Base-by-base conservation (phyloP, 768 basidiomycete species). In the Mycena filopes region DNA sequence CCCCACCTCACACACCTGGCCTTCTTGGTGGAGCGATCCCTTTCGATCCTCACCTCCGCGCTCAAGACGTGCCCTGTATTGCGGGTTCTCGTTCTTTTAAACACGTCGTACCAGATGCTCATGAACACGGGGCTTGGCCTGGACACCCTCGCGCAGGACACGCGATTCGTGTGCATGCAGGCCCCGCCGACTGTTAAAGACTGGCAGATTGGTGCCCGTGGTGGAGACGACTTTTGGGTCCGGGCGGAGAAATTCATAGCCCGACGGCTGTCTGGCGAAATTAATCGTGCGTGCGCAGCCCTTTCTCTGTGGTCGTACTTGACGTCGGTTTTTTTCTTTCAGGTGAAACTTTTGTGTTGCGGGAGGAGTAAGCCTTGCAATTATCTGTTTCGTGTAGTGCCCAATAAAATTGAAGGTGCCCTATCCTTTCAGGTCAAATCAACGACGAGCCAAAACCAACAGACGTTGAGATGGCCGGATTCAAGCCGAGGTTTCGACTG, bases 191-290 rank as follows among this genome's bases (percentile, higher is more conserved):
- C n/a, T 40, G 10, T 15, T 1, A 12, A 31, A 20, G 55, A 56
- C 45, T 56, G 55, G 55, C 55, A 56, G 23, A 56, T 56, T 23
- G 55, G 55, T 16, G 55, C 55, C 12, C 41, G 55, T 15, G 55
- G 55, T 11, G 55, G 55, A 29, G 58, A 60, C 3, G 48, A 60
- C 25, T 50, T 60, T 15, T 60, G 58, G 58, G 41, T 42, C 8
- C 58, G 58, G 15, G 58, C 58, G 18, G 58, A 60, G 41, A 50
- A 43, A 18, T 60, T 60, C 29, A 51, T 60, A 18, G 58, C 58
- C 10, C 36, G 31, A 23, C 58, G 58, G n/a, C 10, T 50, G 20
- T 29, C 40, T 5, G 58, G 49, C 11, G 28, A 51, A 23, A 20
- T 49, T 7, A 23, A 50, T 42, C 36, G 58, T 60, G 16, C 29